Conservation (phyloP, 768 basidiomycete genomes). For the Gyrodon lividus region DNA sequence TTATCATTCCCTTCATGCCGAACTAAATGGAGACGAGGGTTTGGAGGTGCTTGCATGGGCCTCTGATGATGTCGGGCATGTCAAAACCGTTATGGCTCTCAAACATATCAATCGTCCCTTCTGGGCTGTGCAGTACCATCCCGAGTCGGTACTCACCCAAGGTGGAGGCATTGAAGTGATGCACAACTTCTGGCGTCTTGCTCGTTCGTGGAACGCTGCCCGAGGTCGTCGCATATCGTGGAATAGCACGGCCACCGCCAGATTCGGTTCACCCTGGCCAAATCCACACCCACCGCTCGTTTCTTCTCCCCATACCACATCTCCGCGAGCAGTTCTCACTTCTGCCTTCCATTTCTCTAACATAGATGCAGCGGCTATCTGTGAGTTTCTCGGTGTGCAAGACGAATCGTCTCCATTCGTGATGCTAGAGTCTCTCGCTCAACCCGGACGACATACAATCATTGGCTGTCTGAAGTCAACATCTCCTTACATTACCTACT, state of each 20-base stretch:
- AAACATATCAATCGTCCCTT: constrained; percentile 66
- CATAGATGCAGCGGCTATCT: constrained; percentile 46
- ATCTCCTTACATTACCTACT: constrained; percentile 59
- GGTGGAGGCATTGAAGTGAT: constrained; percentile 68
- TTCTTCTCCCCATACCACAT: constrained; percentile 16
- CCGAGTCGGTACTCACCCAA: constrained; percentile 75
- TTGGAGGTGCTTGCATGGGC: constrained; percentile 73
- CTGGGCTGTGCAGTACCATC: constrained; percentile 90
- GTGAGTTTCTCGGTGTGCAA: constrained; percentile 59
- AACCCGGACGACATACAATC: constrained; percentile 73
- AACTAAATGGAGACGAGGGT: constrained; percentile 43
- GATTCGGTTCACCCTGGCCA: constrained; percentile 62
- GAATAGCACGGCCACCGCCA: constrained; percentile 34
- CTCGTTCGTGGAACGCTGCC: constrained; percentile 52
- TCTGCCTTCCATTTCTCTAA: constrained; percentile 42
- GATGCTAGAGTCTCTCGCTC: constrained; percentile 72
- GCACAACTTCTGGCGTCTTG: constrained; percentile 72
- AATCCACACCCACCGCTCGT: constrained; percentile 30
- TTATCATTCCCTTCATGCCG: constrained; percentile 76
- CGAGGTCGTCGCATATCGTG: constrained; percentile 43
- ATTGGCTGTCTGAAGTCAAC: constrained; percentile 57
- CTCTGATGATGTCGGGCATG: constrained; percentile 64
- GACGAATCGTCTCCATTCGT: constrained; percentile 64
- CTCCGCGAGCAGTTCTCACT: constrained; percentile 35
- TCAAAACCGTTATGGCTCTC: constrained; percentile 71